Base-by-base conservation (phyloP, 2,329 filamentous ascomycete species). In the Graphilbum fragrans region DNA sequence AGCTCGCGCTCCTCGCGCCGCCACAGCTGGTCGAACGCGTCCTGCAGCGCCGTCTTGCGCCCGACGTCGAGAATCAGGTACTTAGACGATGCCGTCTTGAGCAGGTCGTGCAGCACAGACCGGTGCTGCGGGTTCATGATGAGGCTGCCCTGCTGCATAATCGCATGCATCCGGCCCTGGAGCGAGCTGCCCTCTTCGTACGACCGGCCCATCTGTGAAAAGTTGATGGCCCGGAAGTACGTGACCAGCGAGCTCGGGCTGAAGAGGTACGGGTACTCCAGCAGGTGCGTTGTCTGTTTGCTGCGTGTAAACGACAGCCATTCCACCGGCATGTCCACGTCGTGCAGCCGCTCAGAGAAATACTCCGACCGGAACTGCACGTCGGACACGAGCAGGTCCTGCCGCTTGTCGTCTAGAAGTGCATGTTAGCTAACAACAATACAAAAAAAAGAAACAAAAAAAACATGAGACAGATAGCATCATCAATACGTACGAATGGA, bases 21-120 rank as follows among this genome's bases (percentile, higher is more conserved):
- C 86, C 90, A 95, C 2, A 98, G 67, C 55, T 95, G 86, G 57
- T 95, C 80, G 47, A 95, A 81, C 0, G 83, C 73, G 65, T 94
- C 78, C 43, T 72, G 58, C 19, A 93, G 63, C 19, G 88, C 67
- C 53, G 80, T 66, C 34, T 81, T 62, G 49, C 86, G 66, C 43
- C 82, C 63, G 47, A 90, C 72, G 43, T 81, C 67, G 38, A 90
- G 63, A 39, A 90, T 68, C 37, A 90, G 62, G 47, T 82, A 90
- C 40, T 75, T 82, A 2, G 77, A 74, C 38, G 80, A 79, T 1
- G 82, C 77, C 7, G 74, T 77, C 47, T 72, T 74, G 42, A 90
- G 59, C 31, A 78, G 66, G 25, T 80, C 70, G 41, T 77, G 66
- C 16, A 87, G 60, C 5, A 77, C 70, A 32, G 69, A 66, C 47